Conservation (phyloP, 2,329 filamentous ascomycete genomes). For the Fusarium praegraminearum region DNA sequence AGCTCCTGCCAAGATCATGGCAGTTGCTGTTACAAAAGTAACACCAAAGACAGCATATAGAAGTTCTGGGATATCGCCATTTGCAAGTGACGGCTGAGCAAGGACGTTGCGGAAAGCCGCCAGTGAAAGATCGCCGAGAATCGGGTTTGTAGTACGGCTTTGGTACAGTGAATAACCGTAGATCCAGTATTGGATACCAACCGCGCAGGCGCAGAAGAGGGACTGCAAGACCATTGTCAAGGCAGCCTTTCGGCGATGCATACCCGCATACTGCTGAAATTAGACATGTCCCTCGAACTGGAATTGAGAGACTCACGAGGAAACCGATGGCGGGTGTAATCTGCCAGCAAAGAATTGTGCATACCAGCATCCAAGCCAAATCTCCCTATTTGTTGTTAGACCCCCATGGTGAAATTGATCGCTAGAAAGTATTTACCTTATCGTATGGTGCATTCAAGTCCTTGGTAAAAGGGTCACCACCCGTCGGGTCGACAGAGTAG, state of each 20-base stretch:
- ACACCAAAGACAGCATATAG: constrained; percentile 55
- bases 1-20: constrained; percentile 56
- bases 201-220: constrained; percentile 59
- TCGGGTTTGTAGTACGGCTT: constrained; percentile 52
- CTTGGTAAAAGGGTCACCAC: constrained; percentile 58
- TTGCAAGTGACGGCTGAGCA: constrained; percentile 54
- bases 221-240: constrained; percentile 62
- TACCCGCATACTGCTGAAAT: constrained; percentile 50
- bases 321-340: constrained; percentile 57
- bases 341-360: constrained; percentile 54
- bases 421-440: constrained; percentile 51
- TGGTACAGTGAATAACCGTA: constrained; percentile 60
- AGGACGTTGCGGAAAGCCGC: constrained; percentile 53
- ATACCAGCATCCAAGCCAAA: constrained; percentile 57
- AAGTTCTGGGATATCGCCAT: constrained; percentile 54
- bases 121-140: constrained; percentile 53
- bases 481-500: constrained; percentile 54
- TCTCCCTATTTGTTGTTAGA: constrained; percentile 52
- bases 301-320: constrained; percentile 13
- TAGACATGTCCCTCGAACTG: not conserved
- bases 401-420: fast-evolving
- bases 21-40: constrained; percentile 55
- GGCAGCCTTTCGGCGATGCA: constrained; percentile 54
- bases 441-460: constrained; percentile 60
- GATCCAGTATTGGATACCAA: constrained; percentile 61